phyloP scores from a whole-genome alignment of 768 basidiomycete species.

The Lactifluus volemus region DNA sequence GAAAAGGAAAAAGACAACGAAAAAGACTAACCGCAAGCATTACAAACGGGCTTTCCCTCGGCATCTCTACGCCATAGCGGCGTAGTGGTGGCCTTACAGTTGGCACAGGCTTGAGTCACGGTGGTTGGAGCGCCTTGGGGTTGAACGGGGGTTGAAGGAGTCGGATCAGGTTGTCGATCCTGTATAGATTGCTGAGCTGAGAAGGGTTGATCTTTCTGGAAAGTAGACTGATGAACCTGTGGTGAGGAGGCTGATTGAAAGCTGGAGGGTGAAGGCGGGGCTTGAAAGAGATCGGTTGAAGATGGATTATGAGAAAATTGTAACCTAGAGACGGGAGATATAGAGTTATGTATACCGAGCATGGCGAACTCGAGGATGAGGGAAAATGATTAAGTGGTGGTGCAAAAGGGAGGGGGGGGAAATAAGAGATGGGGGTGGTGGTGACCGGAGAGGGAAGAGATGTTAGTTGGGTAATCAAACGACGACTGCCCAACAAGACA shows the following conservation, averaged over 20 bases:
- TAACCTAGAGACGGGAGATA: constrained; percentile 18
- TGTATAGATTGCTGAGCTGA: constrained; percentile 7
- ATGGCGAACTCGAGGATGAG: background rate
- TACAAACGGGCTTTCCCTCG: constrained; percentile 79
- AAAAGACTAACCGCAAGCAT: constrained; percentile 73
- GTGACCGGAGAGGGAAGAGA: constrained; percentile 13
- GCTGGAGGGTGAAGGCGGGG: constrained; percentile 8
- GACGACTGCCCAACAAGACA: background rate
- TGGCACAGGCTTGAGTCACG: constrained; percentile 39
- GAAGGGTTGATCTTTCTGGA: constrained; percentile 13
- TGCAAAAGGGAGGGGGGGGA: background rate
- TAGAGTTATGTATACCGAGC: constrained; percentile 16
- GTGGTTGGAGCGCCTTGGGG: constrained; percentile 1
- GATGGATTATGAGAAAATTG: constrained; percentile 16
- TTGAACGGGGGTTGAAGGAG: constrained; percentile 9
- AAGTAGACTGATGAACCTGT: constrained; percentile 2
- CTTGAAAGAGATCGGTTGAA: constrained; percentile 15
- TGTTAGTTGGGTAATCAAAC: constrained; percentile 13
- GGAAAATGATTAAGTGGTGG: background rate
- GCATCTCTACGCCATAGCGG: constrained; percentile 80
- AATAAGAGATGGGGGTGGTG: background rate
- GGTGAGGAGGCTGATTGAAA: constrained; percentile 16
- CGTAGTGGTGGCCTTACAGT: constrained; percentile 70
- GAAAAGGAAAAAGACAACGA: constrained; percentile 29
- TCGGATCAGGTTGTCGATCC: constrained; percentile 12